These are phyloP conservation scores for Podospora pseudocomata DNA, from an alignment of 495 filamentous ascomycete genomes.

Conservation along the genomic window DNA sequence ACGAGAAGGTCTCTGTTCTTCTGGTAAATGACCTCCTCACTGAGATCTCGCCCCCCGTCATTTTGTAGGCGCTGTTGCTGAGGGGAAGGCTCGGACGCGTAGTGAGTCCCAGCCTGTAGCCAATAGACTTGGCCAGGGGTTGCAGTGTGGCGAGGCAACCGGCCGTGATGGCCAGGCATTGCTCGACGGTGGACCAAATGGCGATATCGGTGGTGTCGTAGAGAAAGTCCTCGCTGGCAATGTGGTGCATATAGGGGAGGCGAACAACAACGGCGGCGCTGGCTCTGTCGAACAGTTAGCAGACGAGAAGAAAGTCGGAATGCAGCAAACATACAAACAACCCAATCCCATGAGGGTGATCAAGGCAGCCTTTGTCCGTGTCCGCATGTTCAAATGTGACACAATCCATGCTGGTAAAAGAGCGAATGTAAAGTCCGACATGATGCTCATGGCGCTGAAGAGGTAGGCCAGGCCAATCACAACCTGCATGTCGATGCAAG, in stretches of 20 bases:
- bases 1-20: constrained; percentile 1
- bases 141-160: constrained; percentile 33
- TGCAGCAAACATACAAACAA: constrained; percentile 24
- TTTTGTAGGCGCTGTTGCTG: constrained; percentile 1
- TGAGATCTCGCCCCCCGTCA: constrained; percentile 4
- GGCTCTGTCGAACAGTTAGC: constrained; percentile 21
- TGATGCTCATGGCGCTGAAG: constrained; percentile 26
- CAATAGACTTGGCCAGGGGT: constrained; percentile 25
- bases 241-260: constrained; percentile 24
- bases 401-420: constrained; percentile 36
- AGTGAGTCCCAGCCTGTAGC: constrained; percentile 14
- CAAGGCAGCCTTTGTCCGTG: constrained; percentile 23
- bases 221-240: constrained; percentile 31
- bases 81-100: constrained; percentile 4
- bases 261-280: constrained; percentile 31
- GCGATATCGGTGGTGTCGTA: constrained; percentile 30
- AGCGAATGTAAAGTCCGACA: constrained; percentile 35
- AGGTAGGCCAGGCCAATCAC: constrained; percentile 26
- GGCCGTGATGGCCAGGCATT: constrained; percentile 35
- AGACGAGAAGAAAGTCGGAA: not conserved
- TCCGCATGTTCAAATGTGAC: constrained; percentile 32
- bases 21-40: constrained; percentile 16
- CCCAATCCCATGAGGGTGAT: constrained; percentile 24
- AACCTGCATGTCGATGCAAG: constrained; percentile 26
- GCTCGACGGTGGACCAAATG: constrained; percentile 36